These are phyloP conservation scores for Guyanaporus albipodus DNA, from an alignment of 768 basidiomycete species.

Conservation along the genomic window DNA sequence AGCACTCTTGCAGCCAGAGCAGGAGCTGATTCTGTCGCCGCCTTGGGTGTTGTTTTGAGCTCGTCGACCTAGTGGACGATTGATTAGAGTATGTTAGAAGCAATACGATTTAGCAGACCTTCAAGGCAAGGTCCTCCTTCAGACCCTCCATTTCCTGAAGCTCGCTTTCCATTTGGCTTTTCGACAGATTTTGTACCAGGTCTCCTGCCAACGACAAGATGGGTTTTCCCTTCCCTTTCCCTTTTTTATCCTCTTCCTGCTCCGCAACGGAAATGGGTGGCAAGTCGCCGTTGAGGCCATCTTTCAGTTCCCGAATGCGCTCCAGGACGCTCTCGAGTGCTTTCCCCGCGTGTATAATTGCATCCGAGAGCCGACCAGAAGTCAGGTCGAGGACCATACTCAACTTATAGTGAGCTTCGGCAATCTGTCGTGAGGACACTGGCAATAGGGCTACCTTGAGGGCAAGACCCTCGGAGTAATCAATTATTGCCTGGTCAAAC, in stretches of 20 bases:
- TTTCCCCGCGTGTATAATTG: slow-evolving; percentile 75
- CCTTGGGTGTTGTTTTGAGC: slow-evolving; percentile 74
- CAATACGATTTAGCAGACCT: slow-evolving; percentile 43
- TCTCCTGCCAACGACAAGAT: slow-evolving; percentile 41
- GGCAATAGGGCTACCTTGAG: slow-evolving; percentile 76
- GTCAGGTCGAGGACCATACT: slow-evolving; percentile 92
- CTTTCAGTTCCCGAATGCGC: slow-evolving; percentile 58
- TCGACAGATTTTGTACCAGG: slow-evolving; percentile 60
- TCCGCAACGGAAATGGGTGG: slow-evolving; percentile 30
- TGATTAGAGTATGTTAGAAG: not conserved
- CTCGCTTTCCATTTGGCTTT: slow-evolving; percentile 71
- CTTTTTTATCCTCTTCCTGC: slow-evolving; percentile 45
- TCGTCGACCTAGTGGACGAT: slow-evolving; percentile 70
- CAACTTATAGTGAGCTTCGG: slow-evolving; percentile 91
- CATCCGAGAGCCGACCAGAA: slow-evolving; percentile 75
- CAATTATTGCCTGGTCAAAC: slow-evolving; percentile 89
- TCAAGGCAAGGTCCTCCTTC: slow-evolving; percentile 77
- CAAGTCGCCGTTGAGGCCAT: slow-evolving; percentile 37
- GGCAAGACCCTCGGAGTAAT: slow-evolving; percentile 74
- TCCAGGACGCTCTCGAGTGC: slow-evolving; percentile 76
- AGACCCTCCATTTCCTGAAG: slow-evolving; percentile 74
- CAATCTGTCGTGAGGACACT: slow-evolving; percentile 86
- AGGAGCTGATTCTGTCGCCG: slow-evolving; percentile 57
- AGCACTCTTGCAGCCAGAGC: slow-evolving; percentile 67
- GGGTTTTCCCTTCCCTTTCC: slow-evolving; percentile 70